Conservation (phyloP, 2,329 filamentous ascomycete genomes). For the Cercospora sesami region DNA sequence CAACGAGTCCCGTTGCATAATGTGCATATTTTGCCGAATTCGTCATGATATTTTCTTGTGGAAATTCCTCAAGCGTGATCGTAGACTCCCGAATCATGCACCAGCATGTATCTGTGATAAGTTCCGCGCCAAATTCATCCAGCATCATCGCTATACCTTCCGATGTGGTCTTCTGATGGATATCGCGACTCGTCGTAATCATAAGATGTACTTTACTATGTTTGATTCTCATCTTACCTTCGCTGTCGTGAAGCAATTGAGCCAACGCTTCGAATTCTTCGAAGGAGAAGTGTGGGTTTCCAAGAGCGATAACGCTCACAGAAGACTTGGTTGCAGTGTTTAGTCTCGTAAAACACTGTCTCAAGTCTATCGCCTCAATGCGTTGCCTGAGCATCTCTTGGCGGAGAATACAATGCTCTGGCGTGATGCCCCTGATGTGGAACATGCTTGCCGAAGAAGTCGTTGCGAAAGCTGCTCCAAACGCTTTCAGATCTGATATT, state of each 20-base stretch:
- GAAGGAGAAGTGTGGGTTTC: conserved; percentile 50
- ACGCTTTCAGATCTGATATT: conserved; percentile 45
- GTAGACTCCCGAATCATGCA: conserved; percentile 49
- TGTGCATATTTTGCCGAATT: conserved; percentile 53
- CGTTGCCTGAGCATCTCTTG: conserved; percentile 8
- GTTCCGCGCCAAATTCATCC: conserved; percentile 42
- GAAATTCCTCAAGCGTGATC: conserved; percentile 29
- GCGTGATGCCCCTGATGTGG: conserved; percentile 45
- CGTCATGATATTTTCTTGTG: conserved; percentile 43
- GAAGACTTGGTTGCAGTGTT: conserved; percentile 19
- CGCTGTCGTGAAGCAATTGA: conserved; percentile 22
- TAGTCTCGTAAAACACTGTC: conserved; percentile 11
- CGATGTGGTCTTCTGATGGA: conserved; percentile 14
- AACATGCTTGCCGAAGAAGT: conserved; percentile 49
- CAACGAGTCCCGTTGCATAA: conserved; percentile 40
- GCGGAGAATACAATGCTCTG: conserved; percentile 36
- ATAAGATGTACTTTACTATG: neutral
- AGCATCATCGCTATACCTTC: conserved; percentile 38
- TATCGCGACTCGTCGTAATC: conserved; percentile 16
- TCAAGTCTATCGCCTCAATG: neutral
- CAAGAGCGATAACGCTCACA: conserved; percentile 46
- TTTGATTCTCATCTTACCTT: neutral
- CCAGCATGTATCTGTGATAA: conserved; percentile 52
- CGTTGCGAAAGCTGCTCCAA: conserved; percentile 50
- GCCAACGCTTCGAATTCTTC: conserved; percentile 41